phyloP scores from a whole-genome alignment of 805 yeast species.

The Zygotorulaspora danielsina region DNA sequence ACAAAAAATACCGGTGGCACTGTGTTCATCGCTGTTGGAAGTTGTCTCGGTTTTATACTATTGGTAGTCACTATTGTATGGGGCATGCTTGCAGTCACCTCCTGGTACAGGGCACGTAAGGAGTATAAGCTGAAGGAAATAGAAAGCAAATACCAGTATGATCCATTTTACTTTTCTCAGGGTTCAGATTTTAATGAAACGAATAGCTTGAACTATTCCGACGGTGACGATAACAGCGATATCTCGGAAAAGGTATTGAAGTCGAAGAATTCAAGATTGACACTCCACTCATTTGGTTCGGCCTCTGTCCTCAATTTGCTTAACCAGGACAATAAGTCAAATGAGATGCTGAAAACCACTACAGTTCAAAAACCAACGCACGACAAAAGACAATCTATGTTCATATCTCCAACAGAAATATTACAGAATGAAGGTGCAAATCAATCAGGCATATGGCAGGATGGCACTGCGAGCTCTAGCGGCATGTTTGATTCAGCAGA shows the following conservation, averaged over 20 bases:
- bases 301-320: slow-evolving; percentile 30
- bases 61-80: slow-evolving; percentile 25
- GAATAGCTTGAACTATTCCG: slow-evolving; percentile 20
- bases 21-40: slow-evolving; percentile 74
- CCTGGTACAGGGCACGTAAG: slow-evolving; percentile 28
- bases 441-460: slow-evolving; percentile 8
- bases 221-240: slow-evolving; percentile 21
- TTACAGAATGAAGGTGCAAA: slow-evolving; percentile 24
- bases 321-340: slow-evolving; percentile 14
- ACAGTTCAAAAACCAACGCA: slow-evolving; percentile 17
- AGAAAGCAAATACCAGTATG: slow-evolving; percentile 19
- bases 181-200: slow-evolving; percentile 18
- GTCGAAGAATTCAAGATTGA: slow-evolving; percentile 22
- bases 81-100: slow-evolving; percentile 23
- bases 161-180: slow-evolving; percentile 17
- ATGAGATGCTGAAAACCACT: slow-evolving; percentile 7
- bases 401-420: slow-evolving; percentile 49
- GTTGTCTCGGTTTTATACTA: slow-evolving; percentile 54
- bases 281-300: slow-evolving; percentile 34
- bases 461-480: slow-evolving; percentile 5
- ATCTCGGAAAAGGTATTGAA: slow-evolving; percentile 25
- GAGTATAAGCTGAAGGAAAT: slow-evolving; percentile 24
- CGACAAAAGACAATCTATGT: slow-evolving; percentile 42
- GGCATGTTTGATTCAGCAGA: slow-evolving; percentile 12
- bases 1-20: slow-evolving; percentile 59